Conservation (phyloP, 73 alveolate species). For the Symbiodinium natans region DNA sequence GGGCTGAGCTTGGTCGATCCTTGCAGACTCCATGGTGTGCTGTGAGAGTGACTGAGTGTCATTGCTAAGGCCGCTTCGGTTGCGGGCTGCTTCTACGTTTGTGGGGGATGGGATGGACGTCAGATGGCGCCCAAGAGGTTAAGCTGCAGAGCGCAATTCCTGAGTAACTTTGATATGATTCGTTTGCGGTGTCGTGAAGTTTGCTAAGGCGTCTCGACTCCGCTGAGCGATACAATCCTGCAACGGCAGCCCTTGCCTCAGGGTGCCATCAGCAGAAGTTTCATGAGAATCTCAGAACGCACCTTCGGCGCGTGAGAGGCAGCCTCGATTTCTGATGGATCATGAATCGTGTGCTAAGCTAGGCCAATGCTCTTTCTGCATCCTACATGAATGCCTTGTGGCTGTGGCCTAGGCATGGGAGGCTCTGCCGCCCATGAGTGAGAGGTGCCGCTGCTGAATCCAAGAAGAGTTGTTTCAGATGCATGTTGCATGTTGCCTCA, state of each 20-base stretch:
- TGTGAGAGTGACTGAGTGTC: no score
- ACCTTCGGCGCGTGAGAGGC: no score
- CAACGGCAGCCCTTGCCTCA: neutral
- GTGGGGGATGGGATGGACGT: slow-evolving; percentile 93
- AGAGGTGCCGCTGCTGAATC: neutral
- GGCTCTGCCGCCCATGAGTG: slow-evolving; percentile 86
- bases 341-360: no score
- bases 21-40: no score
- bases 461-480: no score
- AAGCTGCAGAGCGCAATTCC: neutral
- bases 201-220: slow-evolving; percentile 52
- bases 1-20: neutral
- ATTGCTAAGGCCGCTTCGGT: slow-evolving; percentile 30
- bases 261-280: neutral
- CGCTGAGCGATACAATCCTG: slow-evolving; percentile 85
- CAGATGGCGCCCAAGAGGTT: slow-evolving; percentile 11
- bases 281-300: no score
- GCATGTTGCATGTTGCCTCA: neutral
- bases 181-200: neutral
- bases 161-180: neutral
- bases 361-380: no score
- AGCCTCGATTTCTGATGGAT: no score
- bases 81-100: slow-evolving; percentile 82
- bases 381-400: no score
- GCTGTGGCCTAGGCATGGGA: slow-evolving; percentile 2